Percentiles rank a stretch among this genome's conserved stretches.
These are phyloP conservation scores for Fonsecaea monophora DNA, from an alignment of 2,329 filamentous ascomycete species.

Conservation along the genomic window DNA sequence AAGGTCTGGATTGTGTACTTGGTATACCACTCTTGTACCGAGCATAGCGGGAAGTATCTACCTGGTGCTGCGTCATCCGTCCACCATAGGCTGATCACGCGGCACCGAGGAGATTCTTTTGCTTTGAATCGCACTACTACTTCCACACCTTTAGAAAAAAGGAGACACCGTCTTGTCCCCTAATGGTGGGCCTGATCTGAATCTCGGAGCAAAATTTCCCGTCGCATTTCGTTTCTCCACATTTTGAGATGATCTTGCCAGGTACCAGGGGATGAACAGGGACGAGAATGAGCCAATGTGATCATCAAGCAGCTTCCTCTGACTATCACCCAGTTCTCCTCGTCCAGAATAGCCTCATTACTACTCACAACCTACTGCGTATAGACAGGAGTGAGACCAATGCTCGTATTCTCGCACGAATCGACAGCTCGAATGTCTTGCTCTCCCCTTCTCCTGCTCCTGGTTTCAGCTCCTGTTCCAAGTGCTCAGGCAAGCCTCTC, in stretches of 20 bases:
- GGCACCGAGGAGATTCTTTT: too few relatives aligned
- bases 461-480: slow-evolving; percentile 21
- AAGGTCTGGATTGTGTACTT: neutral
- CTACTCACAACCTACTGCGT: neutral
- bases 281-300: neutral
- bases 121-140: too few relatives aligned
- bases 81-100: too few relatives aligned
- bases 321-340: neutral
- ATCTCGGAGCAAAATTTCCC: slow-evolving; percentile 1
- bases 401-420: neutral
- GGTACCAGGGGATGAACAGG: neutral
- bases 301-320: neutral
- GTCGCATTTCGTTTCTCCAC: neutral
- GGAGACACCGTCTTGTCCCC: neutral
- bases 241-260: neutral
- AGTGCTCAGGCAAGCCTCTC: neutral
- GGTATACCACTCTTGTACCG: too few relatives aligned
- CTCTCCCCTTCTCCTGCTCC: slow-evolving; percentile 3
- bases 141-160: neutral
- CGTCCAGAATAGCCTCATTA: neutral
- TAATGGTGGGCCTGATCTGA: neutral
- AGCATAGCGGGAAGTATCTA: neutral
- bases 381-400: neutral
- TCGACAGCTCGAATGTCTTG: neutral
- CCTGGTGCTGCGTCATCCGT: too few relatives aligned